phyloP scores from a whole-genome alignment of 129 eudicot genomes.

The Tagetes patula region DNA sequence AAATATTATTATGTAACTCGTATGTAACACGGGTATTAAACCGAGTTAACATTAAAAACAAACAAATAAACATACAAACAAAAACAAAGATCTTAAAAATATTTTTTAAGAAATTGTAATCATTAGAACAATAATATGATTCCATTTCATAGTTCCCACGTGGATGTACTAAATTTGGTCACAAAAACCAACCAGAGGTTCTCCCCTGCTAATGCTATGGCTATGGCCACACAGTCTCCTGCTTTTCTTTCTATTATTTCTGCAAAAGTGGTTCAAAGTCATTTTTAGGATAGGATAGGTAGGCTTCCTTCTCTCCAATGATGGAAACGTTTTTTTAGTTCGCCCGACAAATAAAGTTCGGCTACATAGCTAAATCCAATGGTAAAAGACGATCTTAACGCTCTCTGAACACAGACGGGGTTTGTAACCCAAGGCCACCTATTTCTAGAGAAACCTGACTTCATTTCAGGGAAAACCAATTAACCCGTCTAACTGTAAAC shows the following conservation, averaged over 20 bases:
- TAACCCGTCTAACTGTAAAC: too few species aligned
- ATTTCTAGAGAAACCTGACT: too few species aligned
- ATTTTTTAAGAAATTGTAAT: background rate
- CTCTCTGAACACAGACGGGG: too few species aligned
- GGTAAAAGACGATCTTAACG: too few species aligned
- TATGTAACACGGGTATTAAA: too few species aligned
- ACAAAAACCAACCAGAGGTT: background rate
- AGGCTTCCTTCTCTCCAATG: conserved; percentile 3
- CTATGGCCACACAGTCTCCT: conserved; percentile 3
- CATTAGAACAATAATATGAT: conserved; percentile 21
- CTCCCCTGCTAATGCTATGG: background rate
- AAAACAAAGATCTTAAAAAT: background rate
- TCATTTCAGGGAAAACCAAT: too few species aligned
- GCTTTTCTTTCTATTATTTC: conserved; percentile 1
- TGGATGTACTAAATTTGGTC: conserved; percentile 6
- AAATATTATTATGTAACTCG: too few species aligned
- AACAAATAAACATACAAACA: background rate
- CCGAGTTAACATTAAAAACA: background rate
- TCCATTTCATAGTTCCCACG: background rate
- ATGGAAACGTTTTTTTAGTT: background rate
- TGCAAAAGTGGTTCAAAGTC: conserved; percentile 1
- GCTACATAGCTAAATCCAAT: too few species aligned
- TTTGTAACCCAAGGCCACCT: too few species aligned
- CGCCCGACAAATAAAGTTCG: too few species aligned
- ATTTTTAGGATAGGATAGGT: background rate